Evolutionary conservation across 306 rosid genomes (phyloP).

Genomic region (Rosa multiflora): DNA sequence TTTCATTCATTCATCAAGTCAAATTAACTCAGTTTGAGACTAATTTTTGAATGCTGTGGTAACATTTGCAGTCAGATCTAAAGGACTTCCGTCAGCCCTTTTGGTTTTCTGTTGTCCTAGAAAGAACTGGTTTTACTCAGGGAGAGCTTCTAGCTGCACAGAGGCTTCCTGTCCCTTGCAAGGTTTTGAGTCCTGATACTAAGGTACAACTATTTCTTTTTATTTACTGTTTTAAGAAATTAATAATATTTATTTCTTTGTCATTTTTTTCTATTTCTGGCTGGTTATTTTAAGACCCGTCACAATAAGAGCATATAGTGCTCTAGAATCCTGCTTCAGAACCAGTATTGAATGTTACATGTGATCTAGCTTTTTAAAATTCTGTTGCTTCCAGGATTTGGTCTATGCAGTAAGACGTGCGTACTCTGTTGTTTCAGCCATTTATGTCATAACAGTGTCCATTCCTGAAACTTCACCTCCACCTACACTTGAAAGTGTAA

Average conservation of each 20-base stretch:
- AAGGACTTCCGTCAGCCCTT: slow-evolving; percentile 78
- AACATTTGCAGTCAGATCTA: slow-evolving; percentile 63
- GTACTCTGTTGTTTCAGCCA: slow-evolving; percentile 73
- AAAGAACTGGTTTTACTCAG: slow-evolving; percentile 87
- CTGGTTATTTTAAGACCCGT: neutral
- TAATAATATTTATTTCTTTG: neutral
- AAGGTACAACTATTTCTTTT: slow-evolving; percentile 46
- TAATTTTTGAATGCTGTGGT: slow-evolving; percentile 27
- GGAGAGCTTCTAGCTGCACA: slow-evolving; percentile 79
- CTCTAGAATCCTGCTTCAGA: neutral
- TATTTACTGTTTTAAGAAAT: neutral
- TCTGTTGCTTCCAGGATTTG: slow-evolving; percentile 61
- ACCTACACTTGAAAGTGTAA: slow-evolving; percentile 80
- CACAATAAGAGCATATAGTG: neutral
- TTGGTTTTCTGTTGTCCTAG: slow-evolving; percentile 90
- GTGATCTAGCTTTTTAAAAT: slow-evolving; percentile 1
- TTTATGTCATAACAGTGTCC: slow-evolving; percentile 71
- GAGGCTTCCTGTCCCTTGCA: slow-evolving; percentile 64
- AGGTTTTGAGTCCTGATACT: slow-evolving; percentile 84
- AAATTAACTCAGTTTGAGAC: neutral
- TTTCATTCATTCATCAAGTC: neutral
- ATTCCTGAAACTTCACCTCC: slow-evolving; percentile 67
- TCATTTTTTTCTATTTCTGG: neutral
- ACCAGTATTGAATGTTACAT: neutral
- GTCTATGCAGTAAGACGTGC: slow-evolving; percentile 66